Evolutionary conservation across 257 asterid species (phyloP).

Genomic region (Cynanchum wilfordii): DNA sequence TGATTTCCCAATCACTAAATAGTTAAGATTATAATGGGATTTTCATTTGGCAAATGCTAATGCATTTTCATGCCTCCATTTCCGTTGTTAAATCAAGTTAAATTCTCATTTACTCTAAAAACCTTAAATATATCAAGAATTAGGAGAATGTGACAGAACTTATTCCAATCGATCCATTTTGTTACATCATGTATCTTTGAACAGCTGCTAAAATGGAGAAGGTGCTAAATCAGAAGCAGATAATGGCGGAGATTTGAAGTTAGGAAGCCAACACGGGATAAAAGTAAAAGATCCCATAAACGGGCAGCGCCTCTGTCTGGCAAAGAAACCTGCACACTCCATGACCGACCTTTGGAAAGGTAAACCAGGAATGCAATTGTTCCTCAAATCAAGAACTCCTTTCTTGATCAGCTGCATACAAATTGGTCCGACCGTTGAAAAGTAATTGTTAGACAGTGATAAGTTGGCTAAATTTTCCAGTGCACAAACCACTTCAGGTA

Average conservation of each 20-base stretch:
- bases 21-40: neutral
- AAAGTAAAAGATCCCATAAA: conserved; percentile 19
- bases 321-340: conserved; percentile 49
- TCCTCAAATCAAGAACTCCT: conserved; percentile 57
- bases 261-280: conserved; percentile 47
- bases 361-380: conserved; percentile 56
- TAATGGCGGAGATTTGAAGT: conserved; percentile 15
- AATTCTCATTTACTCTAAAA: too few relatives aligned
- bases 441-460: conserved; percentile 57
- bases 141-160: too few relatives aligned
- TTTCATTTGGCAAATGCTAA: neutral
- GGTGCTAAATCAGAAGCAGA: conserved; percentile 32
- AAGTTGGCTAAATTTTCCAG: conserved; percentile 41
- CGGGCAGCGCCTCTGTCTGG: conserved; percentile 44
- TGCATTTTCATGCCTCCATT: neutral
- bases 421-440: conserved; percentile 43
- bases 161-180: too few relatives aligned
- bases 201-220: conserved; percentile 24
- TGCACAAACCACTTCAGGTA: conserved; percentile 58
- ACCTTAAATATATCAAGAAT: neutral
- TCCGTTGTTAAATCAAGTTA: too few relatives aligned
- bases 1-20: neutral
- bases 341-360: conserved; percentile 48
- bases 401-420: conserved; percentile 43
- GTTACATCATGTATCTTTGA: neutral